Percentiles rank a stretch among this genome's conserved stretches.
Evolutionary conservation across 73 alveolate genomes (phyloP).

Genomic region (Paramecium biaurelia): DNA sequence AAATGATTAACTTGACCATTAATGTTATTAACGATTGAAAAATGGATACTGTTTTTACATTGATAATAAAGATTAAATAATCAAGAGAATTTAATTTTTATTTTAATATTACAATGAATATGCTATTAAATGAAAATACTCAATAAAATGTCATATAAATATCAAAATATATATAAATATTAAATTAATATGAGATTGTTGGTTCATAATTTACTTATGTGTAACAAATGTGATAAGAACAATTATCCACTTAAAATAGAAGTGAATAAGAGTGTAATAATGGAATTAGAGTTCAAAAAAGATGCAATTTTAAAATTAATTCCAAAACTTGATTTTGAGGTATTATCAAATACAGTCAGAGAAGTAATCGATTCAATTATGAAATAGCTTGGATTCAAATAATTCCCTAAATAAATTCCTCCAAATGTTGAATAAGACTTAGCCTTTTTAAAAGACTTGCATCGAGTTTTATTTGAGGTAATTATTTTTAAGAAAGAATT

Average conservation of each 20-base stretch:
- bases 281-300: constrained; percentile 58
- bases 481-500: neutral
- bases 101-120: neutral
- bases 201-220: constrained; percentile 67
- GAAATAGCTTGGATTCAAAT: neutral
- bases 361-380: neutral
- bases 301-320: constrained; percentile 55
- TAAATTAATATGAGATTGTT: constrained; percentile 63
- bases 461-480: constrained; percentile 58
- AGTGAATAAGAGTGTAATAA: constrained; percentile 33
- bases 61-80: neutral
- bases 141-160: neutral
- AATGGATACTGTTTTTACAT: neutral
- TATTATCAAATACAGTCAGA: constrained; percentile 32
- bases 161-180: neutral
- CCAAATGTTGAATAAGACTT: neutral
- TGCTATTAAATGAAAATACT: neutral
- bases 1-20: no score
- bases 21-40: neutral
- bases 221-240: constrained; percentile 62
- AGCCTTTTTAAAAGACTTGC: constrained; percentile 47
- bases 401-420: constrained; percentile 49
- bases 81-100: no score
- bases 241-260: constrained; percentile 41
- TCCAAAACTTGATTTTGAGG: constrained; percentile 63